Percentiles rank a stretch among this genome's conserved stretches.
phyloP scores from a whole-genome alignment of 257 asterid genomes.

The Solanum tacnaense region DNA sequence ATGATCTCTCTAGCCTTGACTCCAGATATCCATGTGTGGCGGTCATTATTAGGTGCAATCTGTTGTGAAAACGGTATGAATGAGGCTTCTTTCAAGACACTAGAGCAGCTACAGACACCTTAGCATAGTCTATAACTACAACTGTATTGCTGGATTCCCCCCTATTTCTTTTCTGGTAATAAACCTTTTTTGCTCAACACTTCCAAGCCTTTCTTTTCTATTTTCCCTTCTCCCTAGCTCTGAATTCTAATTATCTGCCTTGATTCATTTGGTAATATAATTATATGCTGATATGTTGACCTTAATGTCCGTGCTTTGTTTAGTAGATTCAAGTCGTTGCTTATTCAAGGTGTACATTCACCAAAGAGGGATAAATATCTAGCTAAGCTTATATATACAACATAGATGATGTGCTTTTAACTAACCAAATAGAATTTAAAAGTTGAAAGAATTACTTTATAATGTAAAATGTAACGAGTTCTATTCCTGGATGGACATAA shows the following conservation, averaged over 20 bases:
- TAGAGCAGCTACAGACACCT: neutral
- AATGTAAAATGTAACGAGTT: neutral
- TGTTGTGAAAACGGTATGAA: constrained; percentile 23
- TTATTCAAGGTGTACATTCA: neutral
- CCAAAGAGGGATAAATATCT: neutral
- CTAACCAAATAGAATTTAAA: neutral
- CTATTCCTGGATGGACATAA: neutral
- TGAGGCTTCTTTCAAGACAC: constrained; percentile 10
- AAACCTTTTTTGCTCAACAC: neutral
- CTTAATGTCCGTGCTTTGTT: neutral
- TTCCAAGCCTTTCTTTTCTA: neutral
- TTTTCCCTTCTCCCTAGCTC: neutral
- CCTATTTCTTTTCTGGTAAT: neutral
- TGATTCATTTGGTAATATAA: neutral
- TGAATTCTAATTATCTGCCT: neutral
- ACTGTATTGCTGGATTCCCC: neutral
- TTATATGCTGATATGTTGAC: neutral
- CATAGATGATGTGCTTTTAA: neutral
- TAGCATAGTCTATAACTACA: neutral
- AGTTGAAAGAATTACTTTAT: neutral
- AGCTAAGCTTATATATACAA: neutral
- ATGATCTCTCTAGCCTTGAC: constrained; percentile 60
- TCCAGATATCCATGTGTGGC: constrained; percentile 59
- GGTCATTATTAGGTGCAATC: constrained; percentile 44
- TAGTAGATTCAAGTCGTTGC: neutral